Evolutionary conservation across 1,139 yeast genomes (phyloP).

Genomic region (Yamadazyma epiphylla): DNA sequence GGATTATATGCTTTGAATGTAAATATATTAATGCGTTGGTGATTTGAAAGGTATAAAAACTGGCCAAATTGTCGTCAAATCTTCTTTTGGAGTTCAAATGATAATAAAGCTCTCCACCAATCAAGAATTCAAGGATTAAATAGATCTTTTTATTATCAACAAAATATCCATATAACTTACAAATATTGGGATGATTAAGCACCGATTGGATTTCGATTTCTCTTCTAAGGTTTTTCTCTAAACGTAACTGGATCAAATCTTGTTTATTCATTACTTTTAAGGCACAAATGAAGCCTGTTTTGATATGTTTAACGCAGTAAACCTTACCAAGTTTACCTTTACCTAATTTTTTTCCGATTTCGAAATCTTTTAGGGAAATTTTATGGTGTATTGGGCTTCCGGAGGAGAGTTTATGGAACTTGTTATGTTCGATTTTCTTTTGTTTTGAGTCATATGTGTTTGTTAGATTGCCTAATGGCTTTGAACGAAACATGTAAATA

Average conservation of each 20-base stretch:
- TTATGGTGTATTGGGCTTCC: background rate
- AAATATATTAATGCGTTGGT: constrained; percentile 73
- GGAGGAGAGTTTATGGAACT: constrained; percentile 1
- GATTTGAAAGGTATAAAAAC: constrained; percentile 78
- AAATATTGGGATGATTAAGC: constrained; percentile 70
- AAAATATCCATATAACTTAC: constrained; percentile 83
- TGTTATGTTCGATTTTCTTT: background rate
- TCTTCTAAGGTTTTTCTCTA: constrained; percentile 84
- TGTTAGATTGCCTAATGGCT: constrained; percentile 4
- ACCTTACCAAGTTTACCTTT: constrained; percentile 94
- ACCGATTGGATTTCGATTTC: constrained; percentile 89
- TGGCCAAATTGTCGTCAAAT: constrained; percentile 69
- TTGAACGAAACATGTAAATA: constrained; percentile 1
- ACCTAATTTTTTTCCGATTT: constrained; percentile 83
- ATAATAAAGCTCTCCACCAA: constrained; percentile 84
- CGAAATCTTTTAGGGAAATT: constrained; percentile 58
- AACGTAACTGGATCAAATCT: constrained; percentile 69
- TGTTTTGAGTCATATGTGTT: constrained; percentile 4
- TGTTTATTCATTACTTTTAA: constrained; percentile 84
- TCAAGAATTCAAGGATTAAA: constrained; percentile 77
- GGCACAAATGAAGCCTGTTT: constrained; percentile 80
- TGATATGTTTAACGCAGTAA: constrained; percentile 77
- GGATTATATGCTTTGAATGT: constrained; percentile 77
- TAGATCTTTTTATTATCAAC: constrained; percentile 78
- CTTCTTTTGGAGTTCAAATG: constrained; percentile 57